A percentile compares a stretch with the other conserved stretches of the same genome.
These are phyloP conservation scores for Podaxis sp. DNA, from an alignment of 768 basidiomycete species.

Conservation along the genomic window DNA sequence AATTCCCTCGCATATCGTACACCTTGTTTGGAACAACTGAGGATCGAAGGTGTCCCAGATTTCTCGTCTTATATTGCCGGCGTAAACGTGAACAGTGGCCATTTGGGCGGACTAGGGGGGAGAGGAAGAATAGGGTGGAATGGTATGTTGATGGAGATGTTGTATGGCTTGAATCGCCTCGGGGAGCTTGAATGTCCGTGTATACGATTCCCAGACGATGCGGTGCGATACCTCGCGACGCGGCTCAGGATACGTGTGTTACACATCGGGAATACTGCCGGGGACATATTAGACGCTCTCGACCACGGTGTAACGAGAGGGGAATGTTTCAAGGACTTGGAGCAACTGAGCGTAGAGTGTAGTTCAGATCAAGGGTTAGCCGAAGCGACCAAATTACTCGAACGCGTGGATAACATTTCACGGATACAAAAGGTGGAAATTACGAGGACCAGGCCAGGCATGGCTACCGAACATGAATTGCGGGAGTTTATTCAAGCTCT, in stretches of 20 bases:
- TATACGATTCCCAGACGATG: conserved; percentile 1
- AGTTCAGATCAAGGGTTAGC: not conserved
- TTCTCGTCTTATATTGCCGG: not conserved
- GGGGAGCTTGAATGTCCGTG: not conserved
- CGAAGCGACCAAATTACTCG: not conserved
- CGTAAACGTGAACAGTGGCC: not conserved
- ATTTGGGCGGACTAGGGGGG: not conserved
- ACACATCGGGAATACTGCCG: not conserved
- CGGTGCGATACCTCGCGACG: conserved; percentile 5
- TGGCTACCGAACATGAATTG: not conserved
- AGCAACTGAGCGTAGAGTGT: conserved; percentile 2
- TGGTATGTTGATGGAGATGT: not conserved
- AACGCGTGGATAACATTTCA: not conserved
- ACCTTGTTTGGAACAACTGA: not conserved
- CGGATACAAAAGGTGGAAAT: not conserved
- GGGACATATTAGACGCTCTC: not conserved
- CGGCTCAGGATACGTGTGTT: not conserved
- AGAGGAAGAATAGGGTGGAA: not conserved
- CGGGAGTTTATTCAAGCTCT: not conserved
- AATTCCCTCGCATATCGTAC: not conserved
- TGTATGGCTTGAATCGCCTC: not conserved
- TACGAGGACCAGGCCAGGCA: not conserved
- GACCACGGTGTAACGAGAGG: not conserved
- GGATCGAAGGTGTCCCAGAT: not conserved
- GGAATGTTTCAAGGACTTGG: conserved; percentile 4